Percentiles rank a stretch among this genome's conserved stretches.
These are phyloP conservation scores for Phlebiopsis gigantea DNA, from an alignment of 768 basidiomycete genomes.

Conservation along the genomic window DNA sequence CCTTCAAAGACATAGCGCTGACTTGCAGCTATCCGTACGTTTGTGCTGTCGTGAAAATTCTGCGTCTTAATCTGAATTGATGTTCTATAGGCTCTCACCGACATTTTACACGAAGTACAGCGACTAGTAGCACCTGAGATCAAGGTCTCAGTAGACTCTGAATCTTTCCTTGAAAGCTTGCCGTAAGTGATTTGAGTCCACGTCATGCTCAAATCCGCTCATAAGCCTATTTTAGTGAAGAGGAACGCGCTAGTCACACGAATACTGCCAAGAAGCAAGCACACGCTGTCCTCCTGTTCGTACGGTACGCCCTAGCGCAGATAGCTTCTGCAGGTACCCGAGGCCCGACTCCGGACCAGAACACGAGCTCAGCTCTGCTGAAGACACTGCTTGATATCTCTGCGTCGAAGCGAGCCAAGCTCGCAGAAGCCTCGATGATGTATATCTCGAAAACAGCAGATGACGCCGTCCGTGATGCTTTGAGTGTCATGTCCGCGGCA, in stretches of 20 bases:
- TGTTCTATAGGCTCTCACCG: conserved; percentile 46
- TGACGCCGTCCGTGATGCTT: conserved; percentile 43
- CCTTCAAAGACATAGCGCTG: conserved; percentile 46
- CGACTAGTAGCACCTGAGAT: conserved; percentile 39
- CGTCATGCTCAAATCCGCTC: background rate
- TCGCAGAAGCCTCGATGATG: conserved; percentile 17
- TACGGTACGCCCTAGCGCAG: conserved; percentile 45
- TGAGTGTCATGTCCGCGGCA: conserved; percentile 61
- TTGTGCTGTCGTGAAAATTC: background rate
- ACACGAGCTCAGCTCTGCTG: conserved; percentile 43
- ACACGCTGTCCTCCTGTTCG: conserved; percentile 62
- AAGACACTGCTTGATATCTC: conserved; percentile 20
- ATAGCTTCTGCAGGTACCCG: conserved; percentile 18
- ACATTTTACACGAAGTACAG: conserved; percentile 61
- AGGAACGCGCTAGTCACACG: conserved; percentile 46
- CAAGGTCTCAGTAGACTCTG: conserved; percentile 28
- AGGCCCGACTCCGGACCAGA: conserved; percentile 24
- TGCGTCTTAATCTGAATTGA: background rate
- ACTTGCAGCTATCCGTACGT: conserved; percentile 50
- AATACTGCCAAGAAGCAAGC: conserved; percentile 52
- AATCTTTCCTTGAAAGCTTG: conserved; percentile 50
- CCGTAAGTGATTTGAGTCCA: conserved; percentile 36
- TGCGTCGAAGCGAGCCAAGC: conserved; percentile 5
- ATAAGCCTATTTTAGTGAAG: conserved; percentile 39
- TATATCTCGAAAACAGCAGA: conserved; percentile 45